Percentiles rank a stretch among this genome's conserved stretches.
Conservation (phyloP, 2,329 filamentous ascomycete genomes). For the Calonectria honghensis region DNA sequence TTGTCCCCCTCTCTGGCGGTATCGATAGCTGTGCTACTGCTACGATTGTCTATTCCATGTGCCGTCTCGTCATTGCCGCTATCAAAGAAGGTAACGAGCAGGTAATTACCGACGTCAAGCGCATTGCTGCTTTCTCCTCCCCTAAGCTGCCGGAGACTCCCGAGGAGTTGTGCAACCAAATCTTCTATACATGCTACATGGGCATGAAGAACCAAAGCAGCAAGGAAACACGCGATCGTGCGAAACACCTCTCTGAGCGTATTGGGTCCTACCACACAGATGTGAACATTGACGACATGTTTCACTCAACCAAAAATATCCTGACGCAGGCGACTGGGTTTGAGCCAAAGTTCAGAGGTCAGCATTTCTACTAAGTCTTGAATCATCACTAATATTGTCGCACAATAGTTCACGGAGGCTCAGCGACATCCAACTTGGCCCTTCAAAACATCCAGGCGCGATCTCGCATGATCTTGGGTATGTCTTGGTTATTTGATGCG, state of each 20-base stretch:
- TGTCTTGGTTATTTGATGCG: background rate
- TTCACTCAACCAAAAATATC: background rate
- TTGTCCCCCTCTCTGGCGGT: conserved; percentile 48
- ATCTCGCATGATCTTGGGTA: background rate
- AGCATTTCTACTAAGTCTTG: background rate
- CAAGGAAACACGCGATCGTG: conserved; percentile 79
- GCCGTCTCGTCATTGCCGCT: background rate
- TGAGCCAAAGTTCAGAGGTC: background rate
- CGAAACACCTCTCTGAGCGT: conserved; percentile 74
- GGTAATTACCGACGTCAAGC: background rate
- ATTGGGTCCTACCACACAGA: conserved; percentile 64
- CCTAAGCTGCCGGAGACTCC: conserved; percentile 62
- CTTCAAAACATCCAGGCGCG: background rate
- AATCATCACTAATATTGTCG: background rate
- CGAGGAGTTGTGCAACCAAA: conserved; percentile 72
- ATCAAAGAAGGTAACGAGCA: background rate
- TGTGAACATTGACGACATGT: background rate
- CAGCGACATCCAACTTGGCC: background rate
- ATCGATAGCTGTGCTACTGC: conserved; percentile 51
- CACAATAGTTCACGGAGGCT: background rate
- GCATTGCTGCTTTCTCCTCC: background rate
- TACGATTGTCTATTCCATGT: background rate
- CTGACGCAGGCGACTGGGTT: background rate
- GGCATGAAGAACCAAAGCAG: conserved; percentile 81
- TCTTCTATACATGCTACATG: conserved; percentile 68